Evolutionary conservation across 192 early-diverging fungal species (phyloP), one percentile per base, ranked within the genome.

Genomic region (Kappamyces sp.): DNA sequence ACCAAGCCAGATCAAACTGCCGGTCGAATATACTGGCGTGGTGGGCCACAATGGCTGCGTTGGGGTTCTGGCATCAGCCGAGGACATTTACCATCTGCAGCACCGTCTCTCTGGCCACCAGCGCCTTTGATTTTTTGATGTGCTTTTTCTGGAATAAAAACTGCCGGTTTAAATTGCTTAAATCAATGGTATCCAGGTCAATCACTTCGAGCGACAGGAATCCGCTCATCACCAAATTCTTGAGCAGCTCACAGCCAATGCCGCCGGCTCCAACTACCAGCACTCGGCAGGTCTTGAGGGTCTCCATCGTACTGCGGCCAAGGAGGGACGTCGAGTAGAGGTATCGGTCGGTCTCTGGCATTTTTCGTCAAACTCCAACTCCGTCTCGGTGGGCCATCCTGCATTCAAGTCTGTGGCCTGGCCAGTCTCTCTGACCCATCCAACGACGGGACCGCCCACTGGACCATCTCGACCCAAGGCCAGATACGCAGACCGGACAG

Each of bases 161-260:
- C 76, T 99, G 96, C n/a, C 96, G 76, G 73, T 99, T 99, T 48
- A 99, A 73, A 70, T 99, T 99, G 30, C 93, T 94, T 40, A 98
- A 74, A 57, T 99, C 96, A 51, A 99, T 99, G 0, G 95, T 96
- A 72, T 99, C 96, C 41, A 99, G 76, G 69, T 99, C 96, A 40
- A 99, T 77, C 43, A 96, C 81, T 48, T 84, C 77, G 57, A 99
- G 91, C 61, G 79, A 52, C 45, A 68, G 70, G 68, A 97, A 95
- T 29, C 95, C 95, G 14, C 82, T 77, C 72, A 94, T 66, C 40
- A 92, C 87, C 12, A 99, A 78, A 69, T 94, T 86, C 73, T 99
- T 99, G 5, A 99, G 77, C 39, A 99, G 71, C 67, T 99, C 96
- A 75, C 96, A 99, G 42, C 96, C 96, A 48, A 99, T 99, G 9